phyloP scores from a whole-genome alignment of 306 rosid genomes.

The Quillaja saponaria region DNA sequence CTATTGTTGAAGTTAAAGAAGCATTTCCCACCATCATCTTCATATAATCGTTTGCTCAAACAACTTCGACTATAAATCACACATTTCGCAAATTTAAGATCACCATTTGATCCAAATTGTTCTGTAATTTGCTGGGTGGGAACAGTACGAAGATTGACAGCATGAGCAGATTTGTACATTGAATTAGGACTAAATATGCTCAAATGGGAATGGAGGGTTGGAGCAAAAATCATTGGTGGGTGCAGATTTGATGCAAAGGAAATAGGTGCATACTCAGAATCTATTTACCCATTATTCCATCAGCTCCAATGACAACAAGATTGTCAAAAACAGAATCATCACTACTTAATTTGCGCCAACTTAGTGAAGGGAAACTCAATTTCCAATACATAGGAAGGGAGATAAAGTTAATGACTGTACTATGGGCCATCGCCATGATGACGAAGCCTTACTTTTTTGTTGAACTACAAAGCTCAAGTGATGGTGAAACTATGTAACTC shows the following conservation, averaged over 20 bases:
- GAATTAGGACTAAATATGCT: slow-evolving; percentile 48
- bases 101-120: slow-evolving; percentile 47
- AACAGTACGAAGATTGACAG: slow-evolving; percentile 45
- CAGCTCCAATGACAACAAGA: too few relatives aligned
- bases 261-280: slow-evolving; percentile 30
- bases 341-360: too few relatives aligned
- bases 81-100: slow-evolving; percentile 46
- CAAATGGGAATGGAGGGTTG: slow-evolving; percentile 42
- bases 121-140: slow-evolving; percentile 42
- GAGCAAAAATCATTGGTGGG: slow-evolving; percentile 42
- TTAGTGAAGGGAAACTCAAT: too few relatives aligned
- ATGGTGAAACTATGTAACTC: too few relatives aligned
- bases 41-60: slow-evolving; percentile 24
- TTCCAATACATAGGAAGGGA: too few relatives aligned
- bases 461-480: too few relatives aligned
- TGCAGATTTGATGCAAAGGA: slow-evolving; percentile 28
- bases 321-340: too few relatives aligned
- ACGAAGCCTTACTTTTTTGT: too few relatives aligned
- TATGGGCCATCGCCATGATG: too few relatives aligned
- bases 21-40: slow-evolving; percentile 47
- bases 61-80: slow-evolving; percentile 39
- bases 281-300: too few relatives aligned
- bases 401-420: too few relatives aligned
- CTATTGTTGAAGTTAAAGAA: slow-evolving; percentile 33
- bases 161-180: slow-evolving; percentile 50